These are phyloP conservation scores for Ocimum tenuiflorum DNA, from an alignment of 257 asterid species.

Conservation along the genomic window DNA sequence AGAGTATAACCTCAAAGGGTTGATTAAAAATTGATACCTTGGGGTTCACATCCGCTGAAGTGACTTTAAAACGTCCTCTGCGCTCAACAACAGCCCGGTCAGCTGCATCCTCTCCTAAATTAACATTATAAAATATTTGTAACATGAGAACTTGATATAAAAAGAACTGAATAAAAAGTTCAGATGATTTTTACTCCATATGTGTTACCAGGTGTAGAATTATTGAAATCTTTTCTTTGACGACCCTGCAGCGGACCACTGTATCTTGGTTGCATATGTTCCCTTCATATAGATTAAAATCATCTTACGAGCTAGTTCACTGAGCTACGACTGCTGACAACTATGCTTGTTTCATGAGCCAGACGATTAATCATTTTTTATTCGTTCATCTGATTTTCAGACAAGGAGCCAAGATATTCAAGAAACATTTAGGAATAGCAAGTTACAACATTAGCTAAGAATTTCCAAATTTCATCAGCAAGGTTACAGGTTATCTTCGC, in stretches of 20 bases:
- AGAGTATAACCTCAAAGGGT: background rate
- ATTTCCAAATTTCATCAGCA: background rate
- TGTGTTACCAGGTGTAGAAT: conserved; percentile 47
- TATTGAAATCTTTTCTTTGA: conserved; percentile 57
- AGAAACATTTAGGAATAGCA: background rate
- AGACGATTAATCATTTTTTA: background rate
- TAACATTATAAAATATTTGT: conserved; percentile 10
- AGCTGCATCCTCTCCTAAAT: conserved; percentile 65
- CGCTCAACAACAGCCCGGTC: conserved; percentile 82
- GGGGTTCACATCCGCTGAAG: conserved; percentile 68
- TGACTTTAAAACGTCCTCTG: conserved; percentile 96
- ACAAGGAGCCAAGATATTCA: background rate
- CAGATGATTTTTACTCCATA: background rate
- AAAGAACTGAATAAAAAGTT: background rate
- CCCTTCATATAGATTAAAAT: conserved; percentile 48
- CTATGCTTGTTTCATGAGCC: background rate
- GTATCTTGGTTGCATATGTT: conserved; percentile 50
- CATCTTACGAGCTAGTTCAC: background rate
- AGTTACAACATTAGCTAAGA: background rate
- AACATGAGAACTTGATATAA: conserved; percentile 1
- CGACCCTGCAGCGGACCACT: conserved; percentile 82
- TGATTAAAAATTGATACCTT: conserved; percentile 35
- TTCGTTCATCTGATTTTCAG: background rate
- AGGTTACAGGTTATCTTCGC: background rate
- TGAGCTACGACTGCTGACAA: background rate